Percentiles rank a stretch among this genome's conserved stretches.
Conservation (phyloP, 768 basidiomycete genomes). For the Leccinum sublutescens region DNA sequence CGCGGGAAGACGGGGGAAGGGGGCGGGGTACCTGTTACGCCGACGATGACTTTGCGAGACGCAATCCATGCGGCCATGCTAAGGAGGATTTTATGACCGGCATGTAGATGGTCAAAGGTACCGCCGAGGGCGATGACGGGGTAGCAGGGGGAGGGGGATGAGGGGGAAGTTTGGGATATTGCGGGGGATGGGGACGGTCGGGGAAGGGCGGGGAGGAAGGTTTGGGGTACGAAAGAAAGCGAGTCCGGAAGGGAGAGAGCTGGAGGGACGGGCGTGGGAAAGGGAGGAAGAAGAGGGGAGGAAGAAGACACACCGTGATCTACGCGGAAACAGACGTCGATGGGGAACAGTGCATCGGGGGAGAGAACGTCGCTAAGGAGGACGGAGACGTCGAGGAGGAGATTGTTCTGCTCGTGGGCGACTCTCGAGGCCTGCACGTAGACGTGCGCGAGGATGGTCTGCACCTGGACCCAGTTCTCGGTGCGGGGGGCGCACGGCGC, state of each 20-base stretch:
- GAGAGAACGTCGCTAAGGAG: conserved; percentile 59
- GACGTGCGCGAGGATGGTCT: conserved; percentile 74
- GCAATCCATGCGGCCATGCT: conserved; percentile 90
- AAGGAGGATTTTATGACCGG: conserved; percentile 95
- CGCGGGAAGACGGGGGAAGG: conserved; percentile 3
- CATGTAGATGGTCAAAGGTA: conserved; percentile 97
- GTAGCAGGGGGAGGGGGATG: conserved; percentile 26
- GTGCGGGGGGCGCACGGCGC: conserved; percentile 40
- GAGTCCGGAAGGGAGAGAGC: conserved; percentile 42
- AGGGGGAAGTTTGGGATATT: neutral
- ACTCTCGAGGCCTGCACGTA: conserved; percentile 85
- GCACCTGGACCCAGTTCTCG: conserved; percentile 61
- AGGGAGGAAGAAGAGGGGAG: neutral
- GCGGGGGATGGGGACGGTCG: neutral
- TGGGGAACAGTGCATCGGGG: conserved; percentile 36
- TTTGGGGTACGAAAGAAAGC: conserved; percentile 37
- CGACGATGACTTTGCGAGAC: conserved; percentile 78
- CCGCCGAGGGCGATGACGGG: conserved; percentile 89
- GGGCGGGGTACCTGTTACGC: conserved; percentile 66
- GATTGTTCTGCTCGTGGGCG: conserved; percentile 62
- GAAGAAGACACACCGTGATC: conserved; percentile 42
- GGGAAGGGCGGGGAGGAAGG: conserved; percentile 14
- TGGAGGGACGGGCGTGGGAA: conserved; percentile 7
- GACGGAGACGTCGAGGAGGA: conserved; percentile 78
- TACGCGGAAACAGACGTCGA: conserved; percentile 43